Evolutionary conservation across 2,329 filamentous ascomycete species (phyloP), one percentile per base, ranked within the genome.

Genomic region (Trichoderma sp.): DNA sequence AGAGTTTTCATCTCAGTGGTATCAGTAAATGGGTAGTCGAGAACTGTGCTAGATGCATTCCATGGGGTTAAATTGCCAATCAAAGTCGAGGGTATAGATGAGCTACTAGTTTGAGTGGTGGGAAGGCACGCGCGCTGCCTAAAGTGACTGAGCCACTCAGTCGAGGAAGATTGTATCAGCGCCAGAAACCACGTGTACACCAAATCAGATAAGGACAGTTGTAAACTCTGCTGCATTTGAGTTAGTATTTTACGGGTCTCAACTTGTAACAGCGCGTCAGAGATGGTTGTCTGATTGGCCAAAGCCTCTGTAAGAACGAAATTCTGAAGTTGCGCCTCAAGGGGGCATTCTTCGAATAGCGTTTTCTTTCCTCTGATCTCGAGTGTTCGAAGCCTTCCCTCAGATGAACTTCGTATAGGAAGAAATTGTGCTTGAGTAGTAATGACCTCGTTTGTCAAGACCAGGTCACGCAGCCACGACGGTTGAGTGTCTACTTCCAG

Each of bases 381-480:
- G 6, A 43, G 19, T 43, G 40, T 43, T 43, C 40, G 40, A n/a
- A 43, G 40, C 40, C 40, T 43, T n/a, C 40, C 40, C 40, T 43
- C 40, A n/a, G 40, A 43, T 10, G 40, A 19, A n/a, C 19, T 43
- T n/a, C 40, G 40, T 43, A 43, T 43, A n/a, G 40, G 40, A 43
- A 43, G 40, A n/a, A 43, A 43, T 7, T 43, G 40, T 5, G 40
- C 40, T 43, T 43, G 40, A n/a, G 40, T 43, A n/a, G 40, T 10
- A n/a, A 43, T 43, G 10, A 43, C n/a, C 19, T 43, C 40, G 19
- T 43, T 43, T n/a, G 40, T n/a, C 40, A 43, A 19, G 40, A 43
- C 19, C 8, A 43, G 7, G 8, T 76, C 75, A 2, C 73, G 72
- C 1, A 76, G 33, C 74, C 75, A 76, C 0, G 75, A 76, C 0